Percentiles rank a stretch among this genome's conserved stretches.
These are phyloP conservation scores for Helianthus tuberosus DNA, from an alignment of 129 eudicot genomes.

Conservation along the genomic window DNA sequence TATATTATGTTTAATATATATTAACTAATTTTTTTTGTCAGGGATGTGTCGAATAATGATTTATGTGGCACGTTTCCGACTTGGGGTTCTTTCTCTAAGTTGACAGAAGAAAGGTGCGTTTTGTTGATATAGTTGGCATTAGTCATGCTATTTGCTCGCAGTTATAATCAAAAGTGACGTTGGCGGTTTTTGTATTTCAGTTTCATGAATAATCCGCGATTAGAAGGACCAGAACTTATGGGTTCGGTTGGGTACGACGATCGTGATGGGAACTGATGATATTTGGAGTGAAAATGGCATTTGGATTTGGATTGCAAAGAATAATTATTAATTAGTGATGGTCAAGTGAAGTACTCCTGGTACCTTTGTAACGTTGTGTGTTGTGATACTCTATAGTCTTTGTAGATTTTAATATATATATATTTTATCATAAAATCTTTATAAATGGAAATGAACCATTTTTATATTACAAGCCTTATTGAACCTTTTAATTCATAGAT, in stretches of 20 bases:
- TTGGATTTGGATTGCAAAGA: slow-evolving; percentile 14
- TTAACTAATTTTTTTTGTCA: slow-evolving; percentile 11
- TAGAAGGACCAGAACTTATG: slow-evolving; percentile 72
- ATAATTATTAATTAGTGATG: slow-evolving; percentile 2
- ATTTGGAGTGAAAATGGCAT: background rate
- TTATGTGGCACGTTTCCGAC: slow-evolving; percentile 69
- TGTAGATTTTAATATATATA: background rate
- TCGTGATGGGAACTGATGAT: slow-evolving; percentile 43
- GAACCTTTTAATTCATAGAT: too few relatives aligned
- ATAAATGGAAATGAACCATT: background rate
- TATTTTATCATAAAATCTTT: too few relatives aligned
- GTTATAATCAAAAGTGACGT: background rate
- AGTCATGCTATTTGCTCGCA: background rate
- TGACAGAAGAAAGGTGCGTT: slow-evolving; percentile 52
- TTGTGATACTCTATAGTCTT: slow-evolving; percentile 1
- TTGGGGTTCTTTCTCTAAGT: slow-evolving; percentile 58
- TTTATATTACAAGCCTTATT: background rate
- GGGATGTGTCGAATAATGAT: slow-evolving; percentile 64
- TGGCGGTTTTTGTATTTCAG: slow-evolving; percentile 35
- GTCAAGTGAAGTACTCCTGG: slow-evolving; percentile 18
- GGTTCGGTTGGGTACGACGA: slow-evolving; percentile 56
- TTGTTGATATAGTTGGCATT: background rate
- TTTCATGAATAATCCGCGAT: slow-evolving; percentile 52
- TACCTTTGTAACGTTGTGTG: slow-evolving; percentile 15
- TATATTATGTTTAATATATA: background rate